These are phyloP conservation scores for Hypoxylon sp. DNA, from an alignment of 2,329 filamentous ascomycete species.

Conservation along the genomic window DNA sequence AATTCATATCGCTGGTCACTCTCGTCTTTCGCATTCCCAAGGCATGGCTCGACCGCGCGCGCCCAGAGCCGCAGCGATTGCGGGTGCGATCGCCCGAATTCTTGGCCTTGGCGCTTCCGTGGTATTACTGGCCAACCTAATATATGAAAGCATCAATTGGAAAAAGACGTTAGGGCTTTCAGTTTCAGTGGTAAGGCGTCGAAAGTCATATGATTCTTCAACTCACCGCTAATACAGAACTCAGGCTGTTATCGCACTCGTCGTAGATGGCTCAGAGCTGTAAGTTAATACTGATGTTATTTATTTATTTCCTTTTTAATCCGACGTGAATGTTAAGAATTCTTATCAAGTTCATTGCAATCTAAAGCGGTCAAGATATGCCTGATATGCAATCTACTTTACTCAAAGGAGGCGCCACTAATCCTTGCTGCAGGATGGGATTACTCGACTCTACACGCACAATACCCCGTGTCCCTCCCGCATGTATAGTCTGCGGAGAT, in stretches of 20 bases:
- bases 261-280: conserved; percentile 43
- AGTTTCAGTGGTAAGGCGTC: conserved; percentile 37
- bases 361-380: neutral
- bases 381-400: neutral
- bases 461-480: conserved; percentile 39
- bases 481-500: conserved; percentile 36
- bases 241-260: conserved; percentile 39
- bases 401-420: conserved; percentile 1
- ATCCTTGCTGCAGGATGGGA: conserved; percentile 23
- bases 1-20: conserved; percentile 9
- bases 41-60: conserved; percentile 42
- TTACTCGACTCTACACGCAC: conserved; percentile 44
- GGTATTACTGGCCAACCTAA: conserved; percentile 44
- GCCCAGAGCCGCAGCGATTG: conserved; percentile 35
- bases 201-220: conserved; percentile 1
- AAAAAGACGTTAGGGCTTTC: conserved; percentile 45
- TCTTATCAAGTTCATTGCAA: neutral
- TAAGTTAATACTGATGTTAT: conserved; percentile 15
- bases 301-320: neutral
- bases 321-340: neutral
- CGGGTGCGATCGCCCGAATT: conserved; percentile 38
- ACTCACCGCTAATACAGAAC: conserved; percentile 15
- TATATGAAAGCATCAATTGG: conserved; percentile 46
- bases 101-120: conserved; percentile 44
- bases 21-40: conserved; percentile 2